These are phyloP conservation scores for Clitopilus hobsonii DNA, from an alignment of 768 basidiomycete genomes.

Conservation along the genomic window DNA sequence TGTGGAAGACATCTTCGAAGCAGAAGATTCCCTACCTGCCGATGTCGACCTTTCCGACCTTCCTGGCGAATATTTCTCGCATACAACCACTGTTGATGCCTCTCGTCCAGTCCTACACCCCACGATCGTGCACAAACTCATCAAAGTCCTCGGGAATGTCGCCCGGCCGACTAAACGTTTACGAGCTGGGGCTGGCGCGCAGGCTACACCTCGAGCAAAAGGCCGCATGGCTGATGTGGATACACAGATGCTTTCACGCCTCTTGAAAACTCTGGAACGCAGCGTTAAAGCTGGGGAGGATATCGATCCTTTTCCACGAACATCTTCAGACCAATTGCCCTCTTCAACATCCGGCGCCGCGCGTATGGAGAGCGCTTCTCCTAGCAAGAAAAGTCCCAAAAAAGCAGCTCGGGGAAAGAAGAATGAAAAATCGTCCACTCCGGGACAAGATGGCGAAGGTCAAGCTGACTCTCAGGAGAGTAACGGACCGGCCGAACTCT, in stretches of 20 bases:
- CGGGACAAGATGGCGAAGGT: constrained; percentile 26
- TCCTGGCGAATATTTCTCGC: constrained; percentile 60
- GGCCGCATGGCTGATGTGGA: constrained; percentile 71
- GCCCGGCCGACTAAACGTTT: constrained; percentile 66
- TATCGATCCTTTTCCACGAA: constrained; percentile 55
- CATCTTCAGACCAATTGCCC: constrained; percentile 13
- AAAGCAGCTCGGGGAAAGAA: constrained; percentile 33
- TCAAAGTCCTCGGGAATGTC: constrained; percentile 63
- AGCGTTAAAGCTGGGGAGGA: constrained; percentile 75
- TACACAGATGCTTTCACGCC: constrained; percentile 49
- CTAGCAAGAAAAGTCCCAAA: constrained; percentile 47
- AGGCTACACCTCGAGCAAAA: constrained; percentile 43
- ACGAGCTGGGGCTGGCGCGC: constrained; percentile 31
- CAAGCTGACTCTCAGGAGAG: constrained; percentile 7
- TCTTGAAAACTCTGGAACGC: constrained; percentile 76
- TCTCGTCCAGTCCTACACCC: constrained; percentile 59
- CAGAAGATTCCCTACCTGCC: constrained; percentile 65
- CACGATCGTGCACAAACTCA: constrained; percentile 59
- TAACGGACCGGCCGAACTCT: not conserved
- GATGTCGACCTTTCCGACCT: constrained; percentile 50
- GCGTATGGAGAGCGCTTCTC: constrained; percentile 29
- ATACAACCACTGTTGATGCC: constrained; percentile 44
- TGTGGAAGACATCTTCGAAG: constrained; percentile 82
- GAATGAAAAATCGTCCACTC: constrained; percentile 40
- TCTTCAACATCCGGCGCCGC: constrained; percentile 12